These are phyloP conservation scores for Amphicarpaea edgeworthii DNA, from an alignment of 306 rosid species.

Conservation along the genomic window DNA sequence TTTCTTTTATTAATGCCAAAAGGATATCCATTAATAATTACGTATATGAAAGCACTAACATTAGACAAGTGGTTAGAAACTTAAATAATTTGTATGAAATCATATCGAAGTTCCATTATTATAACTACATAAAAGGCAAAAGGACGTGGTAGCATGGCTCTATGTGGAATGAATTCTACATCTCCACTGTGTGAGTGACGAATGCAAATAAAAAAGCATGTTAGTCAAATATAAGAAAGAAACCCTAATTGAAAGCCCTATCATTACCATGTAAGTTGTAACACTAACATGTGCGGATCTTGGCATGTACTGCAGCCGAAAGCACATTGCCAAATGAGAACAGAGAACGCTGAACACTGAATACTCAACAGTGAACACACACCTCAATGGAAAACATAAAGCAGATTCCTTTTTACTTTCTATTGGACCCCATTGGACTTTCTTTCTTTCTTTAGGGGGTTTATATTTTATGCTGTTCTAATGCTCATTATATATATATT, in stretches of 20 bases:
- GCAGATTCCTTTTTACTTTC: not conserved
- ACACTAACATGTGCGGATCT: constrained; percentile 9
- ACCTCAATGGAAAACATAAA: not conserved
- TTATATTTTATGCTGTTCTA: not conserved
- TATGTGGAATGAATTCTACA: not conserved
- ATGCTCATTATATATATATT: no score
- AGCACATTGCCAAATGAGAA: constrained; percentile 2
- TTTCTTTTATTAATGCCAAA: not conserved
- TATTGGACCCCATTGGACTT: not conserved
- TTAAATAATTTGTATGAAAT: not conserved
- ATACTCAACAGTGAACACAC: no score
- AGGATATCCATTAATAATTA: not conserved
- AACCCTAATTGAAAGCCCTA: constrained; percentile 48
- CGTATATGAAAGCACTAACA: not conserved
- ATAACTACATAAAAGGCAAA: not conserved
- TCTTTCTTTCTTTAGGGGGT: not conserved
- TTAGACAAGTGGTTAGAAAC: not conserved
- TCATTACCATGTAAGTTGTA: constrained; percentile 27
- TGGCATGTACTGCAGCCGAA: constrained; percentile 3
- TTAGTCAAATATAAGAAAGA: not conserved
- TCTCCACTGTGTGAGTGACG: not conserved
- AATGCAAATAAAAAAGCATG: not conserved
- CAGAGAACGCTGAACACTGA: no score
- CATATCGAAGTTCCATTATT: not conserved
- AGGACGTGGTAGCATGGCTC: not conserved